phyloP scores from a whole-genome alignment of 148 eudicot species.

The Persicaria tinctoria region DNA sequence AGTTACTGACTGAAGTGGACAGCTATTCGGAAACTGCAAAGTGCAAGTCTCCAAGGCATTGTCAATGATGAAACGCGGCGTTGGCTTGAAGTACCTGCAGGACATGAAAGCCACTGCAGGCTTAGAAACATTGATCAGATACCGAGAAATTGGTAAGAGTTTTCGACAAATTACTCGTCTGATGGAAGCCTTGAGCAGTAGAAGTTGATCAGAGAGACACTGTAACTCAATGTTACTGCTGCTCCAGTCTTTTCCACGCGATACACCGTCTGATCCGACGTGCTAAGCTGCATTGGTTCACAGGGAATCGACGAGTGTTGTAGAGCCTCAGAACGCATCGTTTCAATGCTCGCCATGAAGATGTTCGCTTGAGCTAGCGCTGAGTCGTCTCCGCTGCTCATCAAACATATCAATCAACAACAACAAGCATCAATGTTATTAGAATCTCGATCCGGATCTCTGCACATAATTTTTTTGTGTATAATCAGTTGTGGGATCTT shows the following conservation, averaged over 20 bases:
- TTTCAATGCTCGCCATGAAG: slow-evolving; percentile 53
- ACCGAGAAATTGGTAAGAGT: no score
- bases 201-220: slow-evolving; percentile 55
- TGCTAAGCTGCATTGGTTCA: slow-evolving; percentile 35
- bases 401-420: not conserved
- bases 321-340: slow-evolving; percentile 68
- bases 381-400: slow-evolving; percentile 46
- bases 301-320: slow-evolving; percentile 63
- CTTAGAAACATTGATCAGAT: no score
- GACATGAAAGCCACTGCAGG: slow-evolving; percentile 14
- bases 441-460: no score
- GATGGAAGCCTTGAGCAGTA: slow-evolving; percentile 89
- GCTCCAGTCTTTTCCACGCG: slow-evolving; percentile 79
- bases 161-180: slow-evolving; percentile 48
- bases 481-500: no score
- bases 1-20: slow-evolving; percentile 42
- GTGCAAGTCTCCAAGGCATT: slow-evolving; percentile 36
- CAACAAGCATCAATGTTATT: not conserved
- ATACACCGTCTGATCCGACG: slow-evolving; percentile 39
- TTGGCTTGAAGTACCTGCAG: slow-evolving; percentile 70
- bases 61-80: slow-evolving; percentile 43
- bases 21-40: slow-evolving; percentile 60
- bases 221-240: slow-evolving; percentile 50
- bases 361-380: slow-evolving; percentile 38
- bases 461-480: no score